Evolutionary conservation across 2,329 filamentous ascomycete species (phyloP).

Genomic region (Blastomyces silverae): DNA sequence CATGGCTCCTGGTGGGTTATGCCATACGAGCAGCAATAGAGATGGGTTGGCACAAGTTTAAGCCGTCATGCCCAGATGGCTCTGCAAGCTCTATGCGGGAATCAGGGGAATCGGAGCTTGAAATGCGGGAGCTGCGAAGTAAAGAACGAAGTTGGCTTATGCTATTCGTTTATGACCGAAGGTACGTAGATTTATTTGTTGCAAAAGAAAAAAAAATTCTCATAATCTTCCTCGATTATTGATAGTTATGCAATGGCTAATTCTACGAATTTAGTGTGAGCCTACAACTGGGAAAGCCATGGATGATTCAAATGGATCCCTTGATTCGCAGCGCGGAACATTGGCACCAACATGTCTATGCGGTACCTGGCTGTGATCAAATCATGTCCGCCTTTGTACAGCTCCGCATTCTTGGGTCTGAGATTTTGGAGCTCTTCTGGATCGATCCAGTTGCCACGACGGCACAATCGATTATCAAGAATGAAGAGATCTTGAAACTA

Average conservation of each 20-base stretch:
- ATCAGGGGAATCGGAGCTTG: slow-evolving; percentile 16
- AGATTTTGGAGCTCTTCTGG: slow-evolving; percentile 28
- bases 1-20: slow-evolving; percentile 39
- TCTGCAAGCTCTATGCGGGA: slow-evolving; percentile 9
- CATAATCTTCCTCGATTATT: background rate
- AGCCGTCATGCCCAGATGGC: background rate
- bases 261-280: slow-evolving; percentile 30
- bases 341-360: slow-evolving; percentile 32
- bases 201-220: background rate
- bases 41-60: slow-evolving; percentile 26
- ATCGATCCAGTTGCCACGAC: slow-evolving; percentile 20
- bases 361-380: slow-evolving; percentile 30
- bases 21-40: slow-evolving; percentile 40
- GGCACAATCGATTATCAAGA: slow-evolving; percentile 18
- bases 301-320: slow-evolving; percentile 38
- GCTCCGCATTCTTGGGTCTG: slow-evolving; percentile 35
- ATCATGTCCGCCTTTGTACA: slow-evolving; percentile 36
- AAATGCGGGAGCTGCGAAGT: slow-evolving; percentile 30
- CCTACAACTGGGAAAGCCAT: slow-evolving; percentile 39
- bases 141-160: slow-evolving; percentile 37
- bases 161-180: slow-evolving; percentile 39
- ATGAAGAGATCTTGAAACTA: slow-evolving; percentile 20
- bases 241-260: slow-evolving; percentile 5
- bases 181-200: slow-evolving; percentile 25
- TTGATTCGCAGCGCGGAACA: slow-evolving; percentile 34